Conservation (phyloP, 495 filamentous ascomycete species). For the Daldinia childiae region DNA sequence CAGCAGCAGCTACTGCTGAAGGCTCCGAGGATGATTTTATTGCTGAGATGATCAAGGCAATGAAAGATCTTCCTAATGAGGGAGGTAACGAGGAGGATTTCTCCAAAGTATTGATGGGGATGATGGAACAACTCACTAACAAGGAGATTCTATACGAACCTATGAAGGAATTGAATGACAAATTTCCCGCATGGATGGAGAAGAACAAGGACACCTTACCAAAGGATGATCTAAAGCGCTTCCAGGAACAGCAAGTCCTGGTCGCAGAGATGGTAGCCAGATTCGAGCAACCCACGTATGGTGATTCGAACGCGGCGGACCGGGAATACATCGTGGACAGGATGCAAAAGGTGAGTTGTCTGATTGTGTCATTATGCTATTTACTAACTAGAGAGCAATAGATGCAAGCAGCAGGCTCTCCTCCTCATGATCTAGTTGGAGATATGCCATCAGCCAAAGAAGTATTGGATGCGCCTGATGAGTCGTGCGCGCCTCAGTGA, state of each 20-base stretch:
- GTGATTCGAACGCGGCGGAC: slow-evolving; percentile 81
- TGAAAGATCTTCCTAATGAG: slow-evolving; percentile 70
- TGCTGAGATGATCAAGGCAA: slow-evolving; percentile 84
- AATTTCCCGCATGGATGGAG: slow-evolving; percentile 88
- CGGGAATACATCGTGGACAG: slow-evolving; percentile 93
- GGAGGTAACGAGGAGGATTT: slow-evolving; percentile 84
- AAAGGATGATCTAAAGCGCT: slow-evolving; percentile 77
- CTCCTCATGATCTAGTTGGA: slow-evolving; percentile 87
- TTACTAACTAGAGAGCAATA: slow-evolving; percentile 37
- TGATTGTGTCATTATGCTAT: slow-evolving; percentile 24
- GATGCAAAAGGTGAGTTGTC: slow-evolving; percentile 87
- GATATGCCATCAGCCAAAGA: slow-evolving; percentile 84
- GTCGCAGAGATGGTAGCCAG: slow-evolving; percentile 87
- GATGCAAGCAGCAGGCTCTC: slow-evolving; percentile 97
- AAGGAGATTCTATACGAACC: slow-evolving; percentile 98
- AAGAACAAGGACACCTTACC: slow-evolving; percentile 72
- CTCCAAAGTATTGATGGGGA: slow-evolving; percentile 89
- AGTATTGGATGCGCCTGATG: slow-evolving; percentile 72
- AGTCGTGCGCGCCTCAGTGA: slow-evolving; percentile 78
- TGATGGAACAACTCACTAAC: slow-evolving; percentile 99
- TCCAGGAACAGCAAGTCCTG: slow-evolving; percentile 81
- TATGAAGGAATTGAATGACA: slow-evolving; percentile 94
- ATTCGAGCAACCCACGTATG: slow-evolving; percentile 82
- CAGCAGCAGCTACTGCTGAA: slow-evolving; percentile 76
- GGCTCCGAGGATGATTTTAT: slow-evolving; percentile 78